Evolutionary conservation across 805 yeast genomes (phyloP), one percentile per base, ranked within the genome.

Genomic region (Cyberlindnera misumaiensis): DNA sequence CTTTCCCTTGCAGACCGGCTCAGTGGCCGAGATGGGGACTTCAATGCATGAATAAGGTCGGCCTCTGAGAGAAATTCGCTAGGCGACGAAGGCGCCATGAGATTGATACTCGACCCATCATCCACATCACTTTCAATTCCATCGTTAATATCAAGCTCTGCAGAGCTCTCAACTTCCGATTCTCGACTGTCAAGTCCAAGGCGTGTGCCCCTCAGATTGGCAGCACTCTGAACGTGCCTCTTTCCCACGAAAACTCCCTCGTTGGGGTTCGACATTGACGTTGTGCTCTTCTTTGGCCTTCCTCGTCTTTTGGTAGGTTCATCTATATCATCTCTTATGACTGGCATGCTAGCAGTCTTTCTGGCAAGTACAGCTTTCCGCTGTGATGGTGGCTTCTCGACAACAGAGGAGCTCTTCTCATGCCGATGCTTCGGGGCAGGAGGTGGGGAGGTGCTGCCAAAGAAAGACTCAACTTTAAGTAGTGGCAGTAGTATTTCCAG

Each of bases 341-440:
- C 40, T 3, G 59, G 56, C 51, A 46, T 48, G 34, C 56, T 54
- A 2, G 48, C 48, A 6, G 44, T 40, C 37, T 52, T 55, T 35
- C 55, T 44, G 0, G 56, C 58, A 17, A 42, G 36, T 2, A 39
- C 39, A 4, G 46, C 39, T 32, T 46, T 48, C 33, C 46, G 38
- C 13, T 39, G 45, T 9, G 39, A 17, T 15, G 43, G 39, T 6
- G 43, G 42, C 39, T 40, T 46, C 7, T 40, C 44, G 14, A 36
- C 38, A 26, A 39, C 27, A 16, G 42, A 30, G 20, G 42, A 30
- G 25, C 45, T 50, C 30, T 55, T 52, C 5, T 83, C 77, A 52
- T 82, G 80, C 36, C 77, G 82, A 49, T 79, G 82, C 48, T 79
- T 75, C 33, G 83, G 80, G 22, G 78, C 78, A 7, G 73, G 74